Base-by-base conservation (phyloP, 345 rosid genomes). In the Firmiana major region DNA sequence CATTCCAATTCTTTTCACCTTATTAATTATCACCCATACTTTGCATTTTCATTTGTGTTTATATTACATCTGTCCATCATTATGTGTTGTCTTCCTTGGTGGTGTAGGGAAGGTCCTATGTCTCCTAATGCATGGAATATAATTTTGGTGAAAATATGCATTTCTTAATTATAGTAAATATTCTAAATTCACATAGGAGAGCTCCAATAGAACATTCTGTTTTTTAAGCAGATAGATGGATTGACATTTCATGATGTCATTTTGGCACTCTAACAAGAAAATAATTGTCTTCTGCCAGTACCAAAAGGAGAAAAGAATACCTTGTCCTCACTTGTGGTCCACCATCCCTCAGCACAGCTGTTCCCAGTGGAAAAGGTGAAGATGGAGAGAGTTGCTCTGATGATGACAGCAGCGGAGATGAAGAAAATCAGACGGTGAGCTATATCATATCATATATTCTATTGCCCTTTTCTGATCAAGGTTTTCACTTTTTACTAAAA, bases 291-390 rank as follows among this genome's bases (percentile, higher is more conserved):
- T 10, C 36, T 26, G 42, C 72, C 90, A 93, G 99, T 83, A 75
- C 96, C 42, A 95, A 90, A 87, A 92, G 80, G 54, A 88, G 91
- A 85, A 95, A 95, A 84, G 98, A 93, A 81, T 93, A 84, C 82
- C 87, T 92, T 48, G 97, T 93, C 72, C 96, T 93, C 75, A 86
- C 92, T 17, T 95, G 98, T 77, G 98, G 95, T 40, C 87, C 91
- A 2, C 88, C 94, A 57, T 88, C 92, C 62, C 0, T 87, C 28
- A 80, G 79, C 79, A 72, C 90, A 36, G 76, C 91, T 0, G 65
- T 82, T 78, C 93, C 90, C 7, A 72, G 73, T 0, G 94, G 88
- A 63, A 84, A 89, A 67, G 89, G 80, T 1, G 90, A 75, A 74
- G 82, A 79, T 69, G 90, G 82, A 65, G 96, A 87, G 55, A 81